A percentile compares a stretch with the other conserved stretches of the same genome.
Evolutionary conservation across 306 rosid species (phyloP).

Genomic region (Lathyrus aphaca): DNA sequence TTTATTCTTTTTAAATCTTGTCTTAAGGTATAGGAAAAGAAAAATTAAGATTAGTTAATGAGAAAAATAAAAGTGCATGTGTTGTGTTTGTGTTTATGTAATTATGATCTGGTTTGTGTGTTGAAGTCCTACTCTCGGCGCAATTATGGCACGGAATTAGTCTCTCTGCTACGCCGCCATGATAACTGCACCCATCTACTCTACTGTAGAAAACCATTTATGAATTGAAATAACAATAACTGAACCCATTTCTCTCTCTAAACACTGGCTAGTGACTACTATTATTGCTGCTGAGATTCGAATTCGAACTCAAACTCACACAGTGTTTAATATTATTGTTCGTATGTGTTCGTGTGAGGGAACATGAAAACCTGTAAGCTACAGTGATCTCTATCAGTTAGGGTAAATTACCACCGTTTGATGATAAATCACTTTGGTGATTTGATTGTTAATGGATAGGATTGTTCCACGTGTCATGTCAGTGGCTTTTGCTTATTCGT

Average conservation of each 20-base stretch:
- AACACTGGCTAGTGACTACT: no score
- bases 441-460: slow-evolving; percentile 39
- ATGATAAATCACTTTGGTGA: slow-evolving; percentile 12
- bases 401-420: slow-evolving; percentile 27
- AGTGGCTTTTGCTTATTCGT: slow-evolving; percentile 64
- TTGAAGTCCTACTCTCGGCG: slow-evolving; percentile 7
- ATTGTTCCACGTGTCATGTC: slow-evolving; percentile 50
- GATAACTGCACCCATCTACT: slow-evolving; percentile 73
- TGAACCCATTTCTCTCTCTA: slow-evolving; percentile 23
- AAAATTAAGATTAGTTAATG: no score
- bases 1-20: no score
- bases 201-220: slow-evolving; percentile 45
- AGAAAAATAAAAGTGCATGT: not conserved
- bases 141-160: slow-evolving; percentile 88
- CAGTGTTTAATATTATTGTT: no score
- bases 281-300: slow-evolving; percentile 33
- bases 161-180: slow-evolving; percentile 99
- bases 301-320: not conserved
- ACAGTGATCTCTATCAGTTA: slow-evolving; percentile 47
- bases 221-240: slow-evolving; percentile 45
- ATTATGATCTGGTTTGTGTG: not conserved
- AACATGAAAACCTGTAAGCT: slow-evolving; percentile 51
- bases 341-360: slow-evolving; percentile 38
- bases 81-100: not conserved
- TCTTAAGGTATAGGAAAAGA: no score